These are phyloP conservation scores for Nigrograna mackinnonii DNA, from an alignment of 2,329 filamentous ascomycete species.

Conservation along the genomic window DNA sequence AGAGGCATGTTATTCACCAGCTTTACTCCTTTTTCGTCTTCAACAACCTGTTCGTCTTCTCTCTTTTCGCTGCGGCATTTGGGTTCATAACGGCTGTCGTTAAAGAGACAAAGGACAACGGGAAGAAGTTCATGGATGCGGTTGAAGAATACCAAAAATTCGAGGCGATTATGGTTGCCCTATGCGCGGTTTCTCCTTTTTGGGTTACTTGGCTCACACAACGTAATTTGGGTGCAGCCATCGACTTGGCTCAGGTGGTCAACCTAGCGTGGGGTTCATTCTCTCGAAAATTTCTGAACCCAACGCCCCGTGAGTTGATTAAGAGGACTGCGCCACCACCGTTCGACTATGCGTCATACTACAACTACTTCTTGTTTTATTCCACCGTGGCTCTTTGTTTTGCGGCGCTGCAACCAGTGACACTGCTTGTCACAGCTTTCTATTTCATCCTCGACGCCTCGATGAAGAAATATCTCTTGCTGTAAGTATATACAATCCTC, in stretches of 20 bases:
- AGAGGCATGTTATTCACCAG: constrained; percentile 87
- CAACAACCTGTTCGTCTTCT: constrained; percentile 96
- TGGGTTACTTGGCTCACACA: constrained; percentile 82
- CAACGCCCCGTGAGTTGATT: constrained; percentile 88
- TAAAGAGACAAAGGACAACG: constrained; percentile 53
- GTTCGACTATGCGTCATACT: constrained; percentile 96
- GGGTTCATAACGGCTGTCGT: constrained; percentile 70
- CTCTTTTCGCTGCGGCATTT: constrained; percentile 84
- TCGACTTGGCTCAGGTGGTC: constrained; percentile 89
- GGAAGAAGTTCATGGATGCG: constrained; percentile 65
- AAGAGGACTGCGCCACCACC: constrained; percentile 88
- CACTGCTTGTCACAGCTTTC: constrained; percentile 81
- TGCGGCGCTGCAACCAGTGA: constrained; percentile 81
- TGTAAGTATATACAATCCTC: constrained; percentile 53
- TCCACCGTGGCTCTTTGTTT: constrained; percentile 86
- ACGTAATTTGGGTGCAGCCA: constrained; percentile 88
- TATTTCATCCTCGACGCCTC: constrained; percentile 89
- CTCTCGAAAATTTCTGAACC: constrained; percentile 79
- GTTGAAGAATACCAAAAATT: constrained; percentile 68
- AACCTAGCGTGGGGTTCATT: constrained; percentile 84
- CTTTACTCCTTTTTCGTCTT: constrained; percentile 96
- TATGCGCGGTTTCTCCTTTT: constrained; percentile 84
- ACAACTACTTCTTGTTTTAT: constrained; percentile 98
- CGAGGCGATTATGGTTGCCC: constrained; percentile 66
- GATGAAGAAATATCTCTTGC: constrained; percentile 91